Evolutionary conservation across 1,284 basidiomycete species (phyloP).

Genomic region (Leucoagaricus sp.): DNA sequence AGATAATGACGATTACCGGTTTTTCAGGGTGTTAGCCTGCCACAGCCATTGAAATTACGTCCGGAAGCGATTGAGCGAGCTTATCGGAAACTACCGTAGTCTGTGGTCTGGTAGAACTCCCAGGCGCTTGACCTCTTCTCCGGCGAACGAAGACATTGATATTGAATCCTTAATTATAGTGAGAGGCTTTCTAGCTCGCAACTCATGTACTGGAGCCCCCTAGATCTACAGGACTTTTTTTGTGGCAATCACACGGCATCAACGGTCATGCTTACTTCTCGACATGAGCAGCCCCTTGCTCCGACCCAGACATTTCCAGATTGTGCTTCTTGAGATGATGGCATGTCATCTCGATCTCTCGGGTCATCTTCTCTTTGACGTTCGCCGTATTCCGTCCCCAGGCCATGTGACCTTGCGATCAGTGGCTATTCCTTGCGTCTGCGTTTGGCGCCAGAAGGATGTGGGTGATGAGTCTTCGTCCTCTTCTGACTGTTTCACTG

Average conservation of each 20-base stretch:
- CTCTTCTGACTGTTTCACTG: background rate
- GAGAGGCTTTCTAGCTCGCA: background rate
- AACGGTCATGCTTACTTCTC: background rate
- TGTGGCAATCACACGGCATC: conserved; percentile 8
- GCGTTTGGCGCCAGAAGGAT: background rate
- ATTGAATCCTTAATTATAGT: background rate
- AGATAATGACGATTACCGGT: background rate
- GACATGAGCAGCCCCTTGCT: background rate
- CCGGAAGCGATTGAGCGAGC: background rate
- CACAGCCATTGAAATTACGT: background rate
- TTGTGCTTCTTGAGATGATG: conserved; percentile 7
- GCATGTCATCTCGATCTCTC: background rate
- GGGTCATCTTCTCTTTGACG: background rate
- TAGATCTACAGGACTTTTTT: conserved; percentile 1
- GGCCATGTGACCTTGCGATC: conserved; percentile 2
- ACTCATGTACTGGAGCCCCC: background rate
- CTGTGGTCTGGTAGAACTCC: background rate
- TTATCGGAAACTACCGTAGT: conserved; percentile 3
- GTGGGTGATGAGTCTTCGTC: background rate
- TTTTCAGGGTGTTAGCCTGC: background rate
- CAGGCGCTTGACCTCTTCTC: background rate
- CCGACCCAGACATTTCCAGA: conserved; percentile 3
- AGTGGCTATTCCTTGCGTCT: conserved; percentile 1
- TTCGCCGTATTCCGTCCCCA: background rate
- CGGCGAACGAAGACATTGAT: background rate